Base-by-base conservation (phyloP, 306 rosid species). In the Macrotyloma uniflorum region DNA sequence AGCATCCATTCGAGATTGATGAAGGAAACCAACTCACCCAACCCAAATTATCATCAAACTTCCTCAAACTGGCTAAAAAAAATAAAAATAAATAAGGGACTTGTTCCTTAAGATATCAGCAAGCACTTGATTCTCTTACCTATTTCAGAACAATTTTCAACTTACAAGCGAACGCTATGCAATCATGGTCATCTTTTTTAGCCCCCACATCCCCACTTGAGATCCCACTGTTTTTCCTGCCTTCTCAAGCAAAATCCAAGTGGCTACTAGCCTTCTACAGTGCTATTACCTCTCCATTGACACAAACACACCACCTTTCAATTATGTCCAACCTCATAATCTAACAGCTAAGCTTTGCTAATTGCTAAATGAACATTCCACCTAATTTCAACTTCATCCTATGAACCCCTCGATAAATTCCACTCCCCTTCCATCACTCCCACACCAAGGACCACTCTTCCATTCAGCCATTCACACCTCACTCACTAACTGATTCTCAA, bases 191-290 rank as follows among this genome's bases (percentile, higher is more conserved):
- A 35, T 67, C 81, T 45, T 66, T 61, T 78, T 73, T 66, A 45
- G 53, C 11, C 70, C 62, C 51, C 70, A 53, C 85, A 43, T 80
- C 70, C 55, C 75, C 78, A 85, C 81, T 73, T 55, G 50, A 79
- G 26, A 54, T 80, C 75, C 81, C 77, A 70, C 79, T 82, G 72
- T 59, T 47, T 78, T 91, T 85, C 72, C 92, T 88, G 81, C 72
- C 22, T 85, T 85, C 85, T 49, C 85, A 91, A 93, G 98, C 97
- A 90, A 93, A 80, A 81, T 22, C 83, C 82, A 82, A 64, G 36
- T 84, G 57, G 82, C 20, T 15, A 61, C 22, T 30, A 15, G 51
- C 64, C 33, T 69, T 59, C 64, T 74, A 13, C 77, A 42, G 11
- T 12, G 6, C 15, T 9, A 62, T 28, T 8, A 51, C 50, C 45